Evolutionary conservation across 2,329 filamentous ascomycete species (phyloP).

Genomic region (Aspergillus alliaceus): DNA sequence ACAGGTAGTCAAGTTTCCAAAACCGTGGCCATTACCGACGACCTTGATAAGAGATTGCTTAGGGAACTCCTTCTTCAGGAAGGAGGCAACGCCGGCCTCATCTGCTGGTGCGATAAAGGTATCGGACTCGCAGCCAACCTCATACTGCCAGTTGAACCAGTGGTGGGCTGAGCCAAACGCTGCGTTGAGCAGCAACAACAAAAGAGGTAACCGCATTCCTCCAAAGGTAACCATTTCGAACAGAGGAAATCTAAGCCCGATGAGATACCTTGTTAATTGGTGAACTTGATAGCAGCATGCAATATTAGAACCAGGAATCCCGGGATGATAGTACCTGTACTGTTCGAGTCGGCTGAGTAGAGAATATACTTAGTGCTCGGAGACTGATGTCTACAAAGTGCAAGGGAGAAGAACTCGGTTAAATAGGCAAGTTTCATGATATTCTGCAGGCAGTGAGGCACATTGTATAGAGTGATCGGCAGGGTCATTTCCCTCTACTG

Average conservation of each 20-base stretch:
- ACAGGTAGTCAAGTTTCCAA: conserved; percentile 20
- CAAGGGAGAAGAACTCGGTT: background rate
- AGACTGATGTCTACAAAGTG: background rate
- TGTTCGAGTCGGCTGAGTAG: background rate
- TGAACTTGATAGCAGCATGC: background rate
- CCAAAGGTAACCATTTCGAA: background rate
- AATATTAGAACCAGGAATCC: background rate
- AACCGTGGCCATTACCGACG: conserved; percentile 21
- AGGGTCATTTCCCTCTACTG: background rate
- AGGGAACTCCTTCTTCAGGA: conserved; percentile 15
- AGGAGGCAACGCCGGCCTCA: conserved; percentile 9
- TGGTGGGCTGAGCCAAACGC: conserved; percentile 6
- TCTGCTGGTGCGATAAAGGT: conserved; percentile 12
- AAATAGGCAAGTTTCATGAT: background rate
- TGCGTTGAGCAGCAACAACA: background rate
- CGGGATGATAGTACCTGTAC: background rate
- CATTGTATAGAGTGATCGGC: background rate
- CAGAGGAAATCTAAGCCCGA: background rate
- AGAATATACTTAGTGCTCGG: background rate
- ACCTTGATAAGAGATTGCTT: conserved; percentile 15
- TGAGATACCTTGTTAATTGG: background rate
- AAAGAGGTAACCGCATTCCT: background rate
- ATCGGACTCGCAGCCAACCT: conserved; percentile 17
- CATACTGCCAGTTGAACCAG: conserved; percentile 23
- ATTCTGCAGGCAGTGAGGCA: background rate